phyloP scores from a whole-genome alignment of 2,329 filamentous ascomycete genomes.

The Phialemoniopsis sp. region DNA sequence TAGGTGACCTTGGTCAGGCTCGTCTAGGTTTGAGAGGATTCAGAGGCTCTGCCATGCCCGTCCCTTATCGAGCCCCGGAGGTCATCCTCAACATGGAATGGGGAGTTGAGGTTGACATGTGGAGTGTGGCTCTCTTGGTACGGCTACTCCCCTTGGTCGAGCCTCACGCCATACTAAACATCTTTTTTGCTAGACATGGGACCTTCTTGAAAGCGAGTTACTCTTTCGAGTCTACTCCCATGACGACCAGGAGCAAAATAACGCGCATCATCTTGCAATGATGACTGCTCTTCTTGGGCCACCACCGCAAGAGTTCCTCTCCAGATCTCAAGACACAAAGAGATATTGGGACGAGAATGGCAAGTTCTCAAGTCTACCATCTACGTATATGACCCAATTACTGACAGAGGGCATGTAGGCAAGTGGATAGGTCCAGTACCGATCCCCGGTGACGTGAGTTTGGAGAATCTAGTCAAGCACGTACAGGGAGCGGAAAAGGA shows the following conservation, averaged over 20 bases:
- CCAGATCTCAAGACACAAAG: conserved; percentile 10
- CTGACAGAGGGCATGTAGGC: conserved; percentile 7
- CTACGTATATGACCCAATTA: background rate
- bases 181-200: conserved; percentile 15
- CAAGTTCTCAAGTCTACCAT: conserved; percentile 4
- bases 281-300: conserved; percentile 21
- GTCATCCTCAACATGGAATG: conserved; percentile 29
- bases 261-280: conserved; percentile 19
- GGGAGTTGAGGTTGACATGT: conserved; percentile 26
- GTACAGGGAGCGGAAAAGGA: conserved; percentile 12
- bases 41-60: conserved; percentile 18
- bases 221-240: conserved; percentile 18
- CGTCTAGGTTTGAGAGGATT: conserved; percentile 18
- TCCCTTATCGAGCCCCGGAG: conserved; percentile 27
- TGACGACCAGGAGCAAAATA: conserved; percentile 14
- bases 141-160: conserved; percentile 2
- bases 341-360: conserved; percentile 21
- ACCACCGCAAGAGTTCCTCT: conserved; percentile 17
- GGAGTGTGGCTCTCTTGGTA: conserved; percentile 28
- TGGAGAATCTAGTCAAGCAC: conserved; percentile 10
- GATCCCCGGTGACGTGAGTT: conserved; percentile 9
- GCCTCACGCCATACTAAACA: background rate
- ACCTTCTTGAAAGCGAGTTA: conserved; percentile 13
- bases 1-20: conserved; percentile 31
- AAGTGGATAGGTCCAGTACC: conserved; percentile 18